Base-by-base conservation (phyloP, 805 yeast species). In the Ogataea haglerorum region DNA sequence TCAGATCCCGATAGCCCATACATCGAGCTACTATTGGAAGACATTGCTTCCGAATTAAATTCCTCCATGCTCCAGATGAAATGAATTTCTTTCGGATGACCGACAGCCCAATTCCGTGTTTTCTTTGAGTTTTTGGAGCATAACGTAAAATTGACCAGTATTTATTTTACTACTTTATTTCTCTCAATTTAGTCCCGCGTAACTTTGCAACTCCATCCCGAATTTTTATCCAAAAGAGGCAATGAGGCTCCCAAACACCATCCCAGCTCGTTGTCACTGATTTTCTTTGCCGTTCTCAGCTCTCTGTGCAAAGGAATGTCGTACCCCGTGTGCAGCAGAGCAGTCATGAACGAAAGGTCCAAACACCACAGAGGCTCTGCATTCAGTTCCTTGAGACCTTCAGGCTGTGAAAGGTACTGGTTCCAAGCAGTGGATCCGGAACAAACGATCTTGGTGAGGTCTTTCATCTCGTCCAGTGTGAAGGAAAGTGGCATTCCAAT, bases 171-270 rank as follows among this genome's bases (percentile, higher is more conserved):
- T 19, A 19, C 10, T 7, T 19, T 2, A 19, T 6, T 6, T 19
- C 9, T 7, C 19, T 10, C 7, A 18, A 18, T 25, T 25, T 24
- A 63, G 21, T 38, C 43, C 45, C 62, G 59, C 21, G 52, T 40
- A 17, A 72, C 65, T 43, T 64, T 69, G 64, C 96, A 88, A 38
- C 69, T 73, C 96, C 96, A 87, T 29, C 78, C 80, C 15, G 76
- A 65, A 32, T 61, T 65, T 46, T 72, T 70, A 47, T 85, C 93
- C 52, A 93, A 71, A 53, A 93, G 69, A 7, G 98, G 98, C 54
- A 93, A 74, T 2, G 97, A 87, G 2, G 98, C 99, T 54, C 99
- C 99, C 42, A 93, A 72, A 70, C 98, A 93, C 99, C 99, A 93
- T 24, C 99, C 99, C 38, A 93, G 73, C 68, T 93, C 99, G 56